A percentile compares a stretch with the other conserved stretches of the same genome.
Conservation (phyloP, 495 filamentous ascomycete genomes). For the Penicillium pancosmium region DNA sequence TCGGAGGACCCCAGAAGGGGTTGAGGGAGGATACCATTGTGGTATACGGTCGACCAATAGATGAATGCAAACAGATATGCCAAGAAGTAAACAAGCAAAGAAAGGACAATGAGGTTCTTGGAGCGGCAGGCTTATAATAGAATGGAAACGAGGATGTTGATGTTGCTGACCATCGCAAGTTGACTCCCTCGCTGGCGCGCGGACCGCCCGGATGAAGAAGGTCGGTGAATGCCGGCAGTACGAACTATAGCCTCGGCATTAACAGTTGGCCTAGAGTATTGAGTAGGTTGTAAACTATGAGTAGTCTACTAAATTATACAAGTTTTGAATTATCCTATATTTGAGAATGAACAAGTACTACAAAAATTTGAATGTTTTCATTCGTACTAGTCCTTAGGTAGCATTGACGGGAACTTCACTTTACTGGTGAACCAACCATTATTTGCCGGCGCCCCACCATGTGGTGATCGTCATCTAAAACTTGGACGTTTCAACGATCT, state of each 20-base stretch:
- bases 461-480: no score
- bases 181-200: background rate
- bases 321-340: no score
- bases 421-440: no score
- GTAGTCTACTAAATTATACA: no score
- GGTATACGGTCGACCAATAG: background rate
- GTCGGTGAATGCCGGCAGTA: conserved; percentile 1
- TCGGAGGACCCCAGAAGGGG: conserved; percentile 35
- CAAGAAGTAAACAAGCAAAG: background rate
- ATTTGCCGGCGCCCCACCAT: no score
- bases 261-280: background rate
- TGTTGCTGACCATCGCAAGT: no score
- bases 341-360: background rate
- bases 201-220: background rate
- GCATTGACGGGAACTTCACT: no score
- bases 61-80: background rate
- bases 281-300: no score
- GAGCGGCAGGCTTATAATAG: background rate
- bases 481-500: no score
- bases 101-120: background rate
- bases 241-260: background rate
- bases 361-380: background rate
- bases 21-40: background rate
- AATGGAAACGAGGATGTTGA: background rate
- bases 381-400: no score